Evolutionary conservation across 441 rosid genomes (phyloP).

Genomic region (Gossypium trilobum): DNA sequence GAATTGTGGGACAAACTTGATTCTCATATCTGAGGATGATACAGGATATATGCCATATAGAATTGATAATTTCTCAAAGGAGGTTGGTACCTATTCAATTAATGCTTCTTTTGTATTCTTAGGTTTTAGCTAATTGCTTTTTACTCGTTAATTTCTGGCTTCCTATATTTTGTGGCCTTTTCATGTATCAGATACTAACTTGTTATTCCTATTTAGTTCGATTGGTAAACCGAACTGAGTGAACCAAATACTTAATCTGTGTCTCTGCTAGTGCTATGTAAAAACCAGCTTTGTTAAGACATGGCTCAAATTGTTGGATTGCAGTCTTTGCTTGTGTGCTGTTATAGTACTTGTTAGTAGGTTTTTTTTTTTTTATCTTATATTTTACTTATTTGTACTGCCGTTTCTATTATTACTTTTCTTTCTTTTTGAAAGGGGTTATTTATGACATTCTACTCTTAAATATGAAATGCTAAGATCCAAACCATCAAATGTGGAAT

Average conservation of each 20-base stretch:
- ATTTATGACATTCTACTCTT: not conserved
- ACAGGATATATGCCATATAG: slow-evolving; percentile 94
- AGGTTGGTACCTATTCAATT: slow-evolving; percentile 54
- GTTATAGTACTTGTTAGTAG: not conserved
- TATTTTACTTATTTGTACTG: not conserved
- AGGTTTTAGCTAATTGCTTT: not conserved
- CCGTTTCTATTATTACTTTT: not conserved
- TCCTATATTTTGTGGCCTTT: not conserved
- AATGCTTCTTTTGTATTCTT: not conserved
- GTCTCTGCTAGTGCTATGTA: not conserved
- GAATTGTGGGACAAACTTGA: slow-evolving; percentile 81
- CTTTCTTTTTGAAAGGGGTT: not conserved
- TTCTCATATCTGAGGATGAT: slow-evolving; percentile 86
- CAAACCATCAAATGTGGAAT: not conserved
- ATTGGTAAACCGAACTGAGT: not conserved
- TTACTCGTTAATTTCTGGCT: not conserved
- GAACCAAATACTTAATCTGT: not conserved
- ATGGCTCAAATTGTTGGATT: not conserved
- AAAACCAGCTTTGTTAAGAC: not conserved
- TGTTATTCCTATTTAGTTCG: not conserved
- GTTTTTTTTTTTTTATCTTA: not conserved
- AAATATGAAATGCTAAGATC: not conserved
- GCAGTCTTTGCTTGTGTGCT: not conserved
- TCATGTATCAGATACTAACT: not conserved
- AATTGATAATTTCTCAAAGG: slow-evolving; percentile 94